Evolutionary conservation across 495 filamentous ascomycete genomes (phyloP), one percentile per base, ranked within the genome.

Genomic region (Sabuloglossum arenarium): DNA sequence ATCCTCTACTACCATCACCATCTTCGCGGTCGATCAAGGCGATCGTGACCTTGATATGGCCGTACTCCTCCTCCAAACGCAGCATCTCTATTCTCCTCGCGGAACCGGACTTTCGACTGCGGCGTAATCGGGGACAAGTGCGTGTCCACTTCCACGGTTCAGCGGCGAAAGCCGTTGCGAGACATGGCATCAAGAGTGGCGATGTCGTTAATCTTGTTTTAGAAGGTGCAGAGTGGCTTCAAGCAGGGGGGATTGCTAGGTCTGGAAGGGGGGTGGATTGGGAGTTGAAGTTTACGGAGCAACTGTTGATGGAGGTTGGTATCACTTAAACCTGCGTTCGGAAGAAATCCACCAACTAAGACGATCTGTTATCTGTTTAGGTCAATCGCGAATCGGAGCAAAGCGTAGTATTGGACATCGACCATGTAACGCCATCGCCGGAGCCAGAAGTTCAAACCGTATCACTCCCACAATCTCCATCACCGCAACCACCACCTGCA

Each of bases 11-110:
- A 16, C 16, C 31, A 19, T 30, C 30, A 3, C 29, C 19, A 4
- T 42, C 49, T 8, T 39, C 24, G 5, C 19, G 12, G 55, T 46
- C 68, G n/a, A 70, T 88, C 28, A 67, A 70, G 53, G 88, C 81
- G 14, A 72, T 86, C 1, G 80, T 95, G 32, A 86, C 84, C 5
- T 79, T 98, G 19, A 78, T 88, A 47, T 96, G 91, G 90, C 91
- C 91, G 0, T 98, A 85, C 67, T 94, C 84, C 32, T 81, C 80
- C 6, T 82, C 85, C 14, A 81, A 75, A 6, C 73, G 74, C 39
- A 80, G 79, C 10, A 69, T 86, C 59, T 80, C 86, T 52, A 76
- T 98, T 30, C 75, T 88, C 1, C 74, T 95, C 4, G 83, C 84
- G 11, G 91, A 96, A 56, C 80, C 83, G 25, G 89, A 98, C 62